These are phyloP conservation scores for Phaffomyces thermotolerans DNA, from an alignment of 805 yeast species.

Conservation along the genomic window DNA sequence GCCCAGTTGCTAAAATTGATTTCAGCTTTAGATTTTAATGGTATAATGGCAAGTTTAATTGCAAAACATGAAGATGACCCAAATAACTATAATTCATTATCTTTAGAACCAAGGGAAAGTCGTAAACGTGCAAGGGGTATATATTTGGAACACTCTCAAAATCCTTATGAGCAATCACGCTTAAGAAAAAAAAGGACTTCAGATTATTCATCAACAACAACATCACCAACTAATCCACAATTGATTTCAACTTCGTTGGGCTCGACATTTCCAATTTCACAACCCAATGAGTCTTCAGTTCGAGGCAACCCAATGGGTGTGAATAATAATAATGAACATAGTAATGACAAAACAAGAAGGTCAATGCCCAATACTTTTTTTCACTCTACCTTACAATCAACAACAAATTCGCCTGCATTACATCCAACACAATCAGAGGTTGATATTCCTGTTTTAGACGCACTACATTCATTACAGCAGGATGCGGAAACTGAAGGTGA, in stretches of 20 bases:
- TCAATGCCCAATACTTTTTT: neutral
- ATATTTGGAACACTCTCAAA: neutral
- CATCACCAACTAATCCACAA: neutral
- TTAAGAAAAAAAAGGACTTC: conserved; percentile 1
- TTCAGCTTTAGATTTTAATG: conserved; percentile 60
- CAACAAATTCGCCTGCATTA: conserved; percentile 14
- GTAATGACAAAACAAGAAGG: neutral
- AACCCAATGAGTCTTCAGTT: conserved; percentile 12
- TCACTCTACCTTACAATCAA: neutral
- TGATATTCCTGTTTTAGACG: conserved; percentile 21
- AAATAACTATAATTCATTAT: no score
- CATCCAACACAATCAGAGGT: conserved; percentile 16
- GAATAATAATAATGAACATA: conserved; percentile 14
- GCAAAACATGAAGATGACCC: conserved; percentile 45
- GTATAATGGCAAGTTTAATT: conserved; percentile 50
- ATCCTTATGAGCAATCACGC: neutral
- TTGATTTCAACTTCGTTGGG: neutral
- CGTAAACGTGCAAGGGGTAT: neutral
- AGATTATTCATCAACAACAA: neutral
- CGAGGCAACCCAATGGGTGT: conserved; percentile 7
- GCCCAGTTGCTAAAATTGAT: conserved; percentile 64
- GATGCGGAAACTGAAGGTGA: conserved; percentile 33
- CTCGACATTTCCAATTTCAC: conserved; percentile 2
- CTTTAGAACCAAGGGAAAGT: neutral
- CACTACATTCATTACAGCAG: conserved; percentile 22